phyloP scores from a whole-genome alignment of 192 early-diverging fungal genomes.

The Podila epigama region DNA sequence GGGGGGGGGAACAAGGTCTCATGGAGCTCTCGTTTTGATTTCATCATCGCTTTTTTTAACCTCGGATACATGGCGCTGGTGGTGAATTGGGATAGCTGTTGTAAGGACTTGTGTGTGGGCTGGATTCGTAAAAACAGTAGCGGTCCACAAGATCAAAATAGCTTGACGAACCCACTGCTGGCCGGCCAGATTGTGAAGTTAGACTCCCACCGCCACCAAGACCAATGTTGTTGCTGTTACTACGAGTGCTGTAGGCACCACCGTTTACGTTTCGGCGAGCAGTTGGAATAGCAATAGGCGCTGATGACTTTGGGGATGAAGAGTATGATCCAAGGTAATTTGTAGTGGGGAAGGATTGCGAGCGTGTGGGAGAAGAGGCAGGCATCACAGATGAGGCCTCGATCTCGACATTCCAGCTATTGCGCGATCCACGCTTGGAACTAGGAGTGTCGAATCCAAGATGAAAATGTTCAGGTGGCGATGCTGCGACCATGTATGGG shows the following conservation, averaged over 20 bases:
- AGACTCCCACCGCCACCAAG: not conserved
- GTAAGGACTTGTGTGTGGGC: slow-evolving; percentile 38
- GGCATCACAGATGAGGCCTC: not conserved
- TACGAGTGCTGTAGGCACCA: no score
- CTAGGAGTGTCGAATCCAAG: slow-evolving; percentile 19
- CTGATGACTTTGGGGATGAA: slow-evolving; percentile 21
- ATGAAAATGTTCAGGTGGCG: slow-evolving; percentile 39
- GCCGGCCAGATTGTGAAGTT: slow-evolving; percentile 7
- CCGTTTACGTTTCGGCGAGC: not conserved
- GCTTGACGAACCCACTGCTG: slow-evolving; percentile 50
- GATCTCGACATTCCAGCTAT: slow-evolving; percentile 26
- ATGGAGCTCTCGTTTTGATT: no score
- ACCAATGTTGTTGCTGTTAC: not conserved
- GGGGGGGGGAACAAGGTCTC: no score
- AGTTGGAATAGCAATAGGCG: slow-evolving; percentile 48
- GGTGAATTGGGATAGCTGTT: slow-evolving; percentile 42
- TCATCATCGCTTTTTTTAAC: not conserved
- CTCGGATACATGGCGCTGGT: slow-evolving; percentile 40
- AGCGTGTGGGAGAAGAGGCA: not conserved
- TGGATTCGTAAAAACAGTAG: slow-evolving; percentile 61
- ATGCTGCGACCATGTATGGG: slow-evolving; percentile 14
- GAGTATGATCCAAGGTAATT: slow-evolving; percentile 10
- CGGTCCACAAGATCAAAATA: slow-evolving; percentile 62
- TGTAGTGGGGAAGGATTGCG: slow-evolving; percentile 21
- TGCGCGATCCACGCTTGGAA: slow-evolving; percentile 7